Conservation (phyloP, 2,329 filamentous ascomycete species). For the Nigrospora osmanthi region DNA sequence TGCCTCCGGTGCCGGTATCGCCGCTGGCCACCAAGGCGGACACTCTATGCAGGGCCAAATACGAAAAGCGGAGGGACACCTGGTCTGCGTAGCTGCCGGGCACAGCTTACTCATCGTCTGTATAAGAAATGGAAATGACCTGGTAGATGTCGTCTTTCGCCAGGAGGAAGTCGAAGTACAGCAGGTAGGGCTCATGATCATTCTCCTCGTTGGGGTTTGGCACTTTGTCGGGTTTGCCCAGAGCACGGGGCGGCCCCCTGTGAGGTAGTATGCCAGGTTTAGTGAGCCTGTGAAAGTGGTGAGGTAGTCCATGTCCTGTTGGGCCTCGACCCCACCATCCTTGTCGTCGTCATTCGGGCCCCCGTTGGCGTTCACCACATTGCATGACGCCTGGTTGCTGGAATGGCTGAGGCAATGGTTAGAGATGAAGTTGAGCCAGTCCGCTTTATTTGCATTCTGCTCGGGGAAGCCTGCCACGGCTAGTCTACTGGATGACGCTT, state of each 20-base stretch:
- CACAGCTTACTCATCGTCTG: slow-evolving; percentile 56
- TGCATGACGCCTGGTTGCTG: background rate
- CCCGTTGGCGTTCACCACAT: background rate
- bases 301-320: background rate
- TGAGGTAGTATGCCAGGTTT: background rate
- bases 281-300: background rate
- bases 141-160: slow-evolving; percentile 45
- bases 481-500: slow-evolving; percentile 1
- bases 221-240: background rate
- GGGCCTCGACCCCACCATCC: background rate
- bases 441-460: background rate
- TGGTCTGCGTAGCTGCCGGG: slow-evolving; percentile 48
- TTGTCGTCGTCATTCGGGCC: background rate
- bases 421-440: background rate
- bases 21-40: slow-evolving; percentile 54
- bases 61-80: slow-evolving; percentile 53
- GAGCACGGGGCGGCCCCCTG: background rate
- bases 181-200: slow-evolving; percentile 57
- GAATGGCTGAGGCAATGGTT: background rate
- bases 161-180: slow-evolving; percentile 52
- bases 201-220: slow-evolving; percentile 23
- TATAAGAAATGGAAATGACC: slow-evolving; percentile 58
- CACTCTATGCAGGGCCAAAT: slow-evolving; percentile 57
- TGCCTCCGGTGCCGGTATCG: slow-evolving; percentile 44
- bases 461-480: slow-evolving; percentile 1